phyloP scores from a whole-genome alignment of 257 asterid species.

The Ocimum tenuiflorum region DNA sequence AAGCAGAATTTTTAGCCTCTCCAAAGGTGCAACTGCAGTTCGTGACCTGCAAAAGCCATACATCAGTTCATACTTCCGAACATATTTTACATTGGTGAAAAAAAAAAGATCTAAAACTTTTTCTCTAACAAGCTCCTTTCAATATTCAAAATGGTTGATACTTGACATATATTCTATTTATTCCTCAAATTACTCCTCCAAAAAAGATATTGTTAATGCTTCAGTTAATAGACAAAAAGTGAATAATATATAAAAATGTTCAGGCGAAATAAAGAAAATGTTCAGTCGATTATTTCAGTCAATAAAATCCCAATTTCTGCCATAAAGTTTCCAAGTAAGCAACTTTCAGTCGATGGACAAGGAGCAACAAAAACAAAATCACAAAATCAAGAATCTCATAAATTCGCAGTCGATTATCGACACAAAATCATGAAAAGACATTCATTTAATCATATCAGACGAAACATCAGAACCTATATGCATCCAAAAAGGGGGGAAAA shows the following conservation, averaged over 20 bases:
- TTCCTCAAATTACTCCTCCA: too few species aligned
- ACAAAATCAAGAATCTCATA: too few species aligned
- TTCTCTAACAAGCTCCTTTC: background rate
- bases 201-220: too few species aligned
- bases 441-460: conserved; percentile 5
- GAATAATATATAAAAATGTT: too few species aligned
- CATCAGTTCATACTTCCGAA: conserved; percentile 4
- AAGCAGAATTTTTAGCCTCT: conserved; percentile 81
- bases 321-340: too few species aligned
- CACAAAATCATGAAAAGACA: background rate
- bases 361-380: too few species aligned
- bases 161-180: background rate
- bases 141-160: background rate
- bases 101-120: background rate
- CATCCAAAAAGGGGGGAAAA: background rate
- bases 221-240: too few species aligned
- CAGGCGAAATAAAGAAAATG: too few species aligned
- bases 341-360: too few species aligned
- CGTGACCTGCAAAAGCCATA: conserved; percentile 63
- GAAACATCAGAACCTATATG: background rate
- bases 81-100: background rate
- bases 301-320: too few species aligned
- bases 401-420: too few species aligned
- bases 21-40: conserved; percentile 98
- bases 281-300: too few species aligned